Base-by-base conservation (phyloP, 805 yeast species). In the Teunomyces aglyptinius region DNA sequence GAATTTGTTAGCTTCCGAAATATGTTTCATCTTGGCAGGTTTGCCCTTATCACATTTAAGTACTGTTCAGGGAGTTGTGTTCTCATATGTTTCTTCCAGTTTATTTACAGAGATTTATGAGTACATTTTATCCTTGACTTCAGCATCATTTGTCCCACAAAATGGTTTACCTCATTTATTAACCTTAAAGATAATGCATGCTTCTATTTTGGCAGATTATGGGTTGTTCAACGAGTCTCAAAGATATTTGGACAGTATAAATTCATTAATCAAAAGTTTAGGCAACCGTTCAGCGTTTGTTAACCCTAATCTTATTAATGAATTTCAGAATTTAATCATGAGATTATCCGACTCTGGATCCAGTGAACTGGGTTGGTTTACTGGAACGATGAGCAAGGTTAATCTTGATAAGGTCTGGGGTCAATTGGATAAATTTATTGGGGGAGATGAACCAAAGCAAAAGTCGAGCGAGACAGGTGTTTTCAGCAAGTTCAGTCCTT, bases 341-440 rank as follows among this genome's bases (percentile, higher is more conserved):
- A 73, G 83, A 53, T 57, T 81, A 19, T 70, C 80, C 5, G 80
- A 75, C 20, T 56, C 70, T 22, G 64, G 63, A 4, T 49, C 67
- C 22, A 61, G 58, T 18, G 80, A 76, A 36, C 77, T 79, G 26
- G 77, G 90, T 4, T 91, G 97, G 97, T 78, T 90, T 52, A 85
- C 88, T 16, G 53, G 62, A 16, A 71, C 59, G 45, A 70, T 72
- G 45, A 65, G 72, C 11, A 82, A 83, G 57, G 86, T 85, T 19
- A 83, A 80, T 54, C 71, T 89, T 44, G 96, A 90, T 55, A 85
- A 81, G 59, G 84, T 89, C 45, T 89, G 96, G 96, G 92, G 94
- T 8, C 91, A 86, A 36, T 65, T 89, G 38, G 96, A 89, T 62
- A 89, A 89, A 60, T 90, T 92, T 48, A 85, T 96, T 33, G 97